phyloP scores from a whole-genome alignment of 768 basidiomycete species.

The Leucosporidium scottii region DNA sequence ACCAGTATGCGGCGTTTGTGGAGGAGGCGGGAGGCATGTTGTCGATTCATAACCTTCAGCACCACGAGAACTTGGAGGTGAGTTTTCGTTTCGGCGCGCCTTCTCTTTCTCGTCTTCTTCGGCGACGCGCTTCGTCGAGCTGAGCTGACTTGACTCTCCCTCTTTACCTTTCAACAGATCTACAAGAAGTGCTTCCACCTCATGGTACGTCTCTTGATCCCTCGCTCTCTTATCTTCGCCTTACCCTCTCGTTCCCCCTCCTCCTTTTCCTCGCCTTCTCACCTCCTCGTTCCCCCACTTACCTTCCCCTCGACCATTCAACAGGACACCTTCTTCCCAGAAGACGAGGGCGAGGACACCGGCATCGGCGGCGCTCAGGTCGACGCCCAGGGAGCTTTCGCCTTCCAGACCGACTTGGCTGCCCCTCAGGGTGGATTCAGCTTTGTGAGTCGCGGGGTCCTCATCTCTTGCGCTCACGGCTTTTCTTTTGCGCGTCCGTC shows the following conservation, averaged over 20 bases:
- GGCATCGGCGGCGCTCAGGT: slow-evolving; percentile 65
- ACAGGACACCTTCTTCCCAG: slow-evolving; percentile 41
- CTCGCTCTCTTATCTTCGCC: not conserved
- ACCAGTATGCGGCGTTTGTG: slow-evolving; percentile 87
- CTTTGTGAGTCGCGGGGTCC: slow-evolving; percentile 47
- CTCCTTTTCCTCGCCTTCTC: too few relatives aligned
- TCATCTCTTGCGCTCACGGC: too few relatives aligned
- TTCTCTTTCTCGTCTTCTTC: too few relatives aligned
- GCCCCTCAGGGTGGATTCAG: slow-evolving; percentile 94
- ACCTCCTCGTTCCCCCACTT: not conserved
- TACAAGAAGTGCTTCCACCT: slow-evolving; percentile 99
- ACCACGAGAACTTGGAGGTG: slow-evolving; percentile 90
- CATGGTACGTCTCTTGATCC: slow-evolving; percentile 38
- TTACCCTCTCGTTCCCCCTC: slow-evolving; percentile 77
- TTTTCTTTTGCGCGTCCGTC: not conserved
- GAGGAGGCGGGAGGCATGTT: slow-evolving; percentile 99
- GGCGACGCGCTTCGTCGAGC: not conserved
- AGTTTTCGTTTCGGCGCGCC: not conserved
- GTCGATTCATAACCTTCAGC: slow-evolving; percentile 96
- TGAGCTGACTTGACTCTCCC: not conserved
- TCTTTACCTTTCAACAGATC: slow-evolving; percentile 48
- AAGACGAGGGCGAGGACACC: slow-evolving; percentile 79
- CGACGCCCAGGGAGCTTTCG: slow-evolving; percentile 45
- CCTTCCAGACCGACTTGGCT: slow-evolving; percentile 78
- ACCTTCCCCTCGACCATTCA: too few relatives aligned